Base-by-base conservation (phyloP, 306 rosid species). In the Medicago arabica region DNA sequence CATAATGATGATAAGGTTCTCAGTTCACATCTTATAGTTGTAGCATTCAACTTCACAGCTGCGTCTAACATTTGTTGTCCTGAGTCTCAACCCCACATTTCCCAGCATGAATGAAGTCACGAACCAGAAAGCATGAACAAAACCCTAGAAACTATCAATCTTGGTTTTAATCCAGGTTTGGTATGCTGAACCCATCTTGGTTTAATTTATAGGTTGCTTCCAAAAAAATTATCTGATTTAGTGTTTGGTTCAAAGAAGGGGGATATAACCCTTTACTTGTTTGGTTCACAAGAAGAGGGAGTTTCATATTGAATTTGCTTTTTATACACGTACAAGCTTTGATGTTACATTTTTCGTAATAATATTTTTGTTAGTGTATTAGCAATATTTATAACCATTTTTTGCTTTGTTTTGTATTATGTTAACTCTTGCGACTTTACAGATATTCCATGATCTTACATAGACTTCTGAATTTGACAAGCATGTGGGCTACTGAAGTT, bases 401-500 rank as follows among this genome's bases (percentile, higher is more conserved):
- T 60, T 28, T 11, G 31, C 40, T 60, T 28, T 28, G 31, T 51
- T 51, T 51, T 51, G 19, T 6, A 61, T 36, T 15, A 31, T 28
- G 67, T 61, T 28, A 28, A 61, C 19, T 15, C 43, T 61, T 28
- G 3, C 18, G 9, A 14, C 40, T 15, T 31, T 31, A 61, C 4
- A 3, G 43, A 55, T 28, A 61, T 61, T 61, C 67, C 43, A 61
- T 1, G 3, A 31, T 9, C 67, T 34, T 61, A 15, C 19, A 28
- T 61, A 61, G 16, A 58, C 9, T 58, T 58, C 15, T 58, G 12
- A 25, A 59, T 59, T 61, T 31, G 67, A 61, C 67, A 61, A 61
- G 12, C 43, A 31, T 61, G 19, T 7, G 36, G 25, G 13, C 44
- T 61, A 61, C 67, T 14, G 10, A 61, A 61, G 7, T 54, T 12